A percentile compares a stretch with the other conserved stretches of the same genome.
Conservation (phyloP, 768 basidiomycete species). For the Macrolepiota albuminosa region DNA sequence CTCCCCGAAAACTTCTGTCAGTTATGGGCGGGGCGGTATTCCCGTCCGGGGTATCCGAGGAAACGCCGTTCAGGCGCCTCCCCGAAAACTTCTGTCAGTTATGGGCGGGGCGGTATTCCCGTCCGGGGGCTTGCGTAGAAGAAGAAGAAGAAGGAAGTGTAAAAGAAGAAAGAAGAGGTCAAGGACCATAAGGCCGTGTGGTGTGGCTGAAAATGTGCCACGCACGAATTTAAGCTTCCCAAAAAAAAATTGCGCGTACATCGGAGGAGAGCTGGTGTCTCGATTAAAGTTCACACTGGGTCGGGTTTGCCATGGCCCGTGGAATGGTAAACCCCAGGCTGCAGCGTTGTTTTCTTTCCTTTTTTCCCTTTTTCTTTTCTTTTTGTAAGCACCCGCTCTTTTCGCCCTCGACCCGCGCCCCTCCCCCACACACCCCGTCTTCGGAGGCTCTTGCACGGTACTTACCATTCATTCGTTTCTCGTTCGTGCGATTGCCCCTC, state of each 20-base stretch:
- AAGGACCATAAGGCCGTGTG: not conserved
- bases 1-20: not conserved
- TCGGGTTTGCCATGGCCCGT: too few relatives aligned
- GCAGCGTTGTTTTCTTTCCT: not conserved
- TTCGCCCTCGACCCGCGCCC: not conserved
- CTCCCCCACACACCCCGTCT: not conserved
- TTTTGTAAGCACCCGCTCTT: not conserved
- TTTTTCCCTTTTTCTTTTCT: too few relatives aligned
- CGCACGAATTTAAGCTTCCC: not conserved
- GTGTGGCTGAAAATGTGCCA: not conserved
- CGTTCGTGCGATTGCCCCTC: not conserved
- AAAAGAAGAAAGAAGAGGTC: too few relatives aligned
- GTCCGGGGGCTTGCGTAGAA: not conserved
- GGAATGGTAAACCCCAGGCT: not conserved
- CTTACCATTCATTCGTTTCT: not conserved
- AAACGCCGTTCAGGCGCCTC: not conserved
- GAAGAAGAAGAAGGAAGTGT: not conserved
- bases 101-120: not conserved
- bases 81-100: not conserved
- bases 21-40: not conserved
- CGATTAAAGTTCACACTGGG: not conserved
- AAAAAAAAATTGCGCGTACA: not conserved
- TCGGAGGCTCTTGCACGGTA: not conserved
- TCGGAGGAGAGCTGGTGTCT: not conserved
- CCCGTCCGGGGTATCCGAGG: not conserved